A percentile compares a stretch with the other conserved stretches of the same genome.
These are phyloP conservation scores for Mycena latifolia DNA, from an alignment of 768 basidiomycete genomes.

Conservation along the genomic window DNA sequence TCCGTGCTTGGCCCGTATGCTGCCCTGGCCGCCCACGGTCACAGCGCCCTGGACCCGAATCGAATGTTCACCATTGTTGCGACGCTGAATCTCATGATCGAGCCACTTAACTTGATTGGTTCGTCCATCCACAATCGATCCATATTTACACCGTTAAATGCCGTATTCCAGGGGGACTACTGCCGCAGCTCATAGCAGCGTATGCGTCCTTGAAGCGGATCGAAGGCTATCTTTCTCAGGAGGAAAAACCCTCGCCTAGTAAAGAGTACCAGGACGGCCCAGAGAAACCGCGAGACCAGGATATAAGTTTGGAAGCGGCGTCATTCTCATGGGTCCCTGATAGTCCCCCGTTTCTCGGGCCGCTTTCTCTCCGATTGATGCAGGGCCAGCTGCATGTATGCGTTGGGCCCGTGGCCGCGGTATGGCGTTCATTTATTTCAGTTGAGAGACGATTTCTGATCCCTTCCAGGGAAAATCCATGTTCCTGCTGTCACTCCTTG, in stretches of 20 bases:
- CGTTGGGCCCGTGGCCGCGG: slow-evolving; percentile 3
- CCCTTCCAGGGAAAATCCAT: slow-evolving; percentile 5
- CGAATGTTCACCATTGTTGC: slow-evolving; percentile 27
- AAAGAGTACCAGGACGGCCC: too few relatives aligned
- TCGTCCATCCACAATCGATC: background rate
- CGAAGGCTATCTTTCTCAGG: background rate
- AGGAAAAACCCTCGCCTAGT: background rate
- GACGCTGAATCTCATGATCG: slow-evolving; percentile 12
- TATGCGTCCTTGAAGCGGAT: slow-evolving; percentile 1
- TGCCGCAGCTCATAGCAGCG: slow-evolving; percentile 37
- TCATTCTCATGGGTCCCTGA: background rate
- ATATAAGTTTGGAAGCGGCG: background rate
- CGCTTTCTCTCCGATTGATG: background rate
- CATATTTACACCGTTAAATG: too few relatives aligned
- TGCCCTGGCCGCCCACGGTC: slow-evolving; percentile 15
- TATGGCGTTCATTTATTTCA: background rate
- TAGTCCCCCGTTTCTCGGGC: background rate
- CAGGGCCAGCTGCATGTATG: background rate
- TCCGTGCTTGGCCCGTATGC: slow-evolving; percentile 28
- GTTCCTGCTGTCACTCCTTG: slow-evolving; percentile 2
- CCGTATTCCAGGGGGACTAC: background rate
- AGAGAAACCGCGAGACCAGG: background rate
- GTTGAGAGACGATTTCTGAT: background rate
- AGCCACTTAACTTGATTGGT: slow-evolving; percentile 10
- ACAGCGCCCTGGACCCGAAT: slow-evolving; percentile 6